These are phyloP conservation scores for Erodium maritimum DNA, from an alignment of 345 rosid species.

Conservation along the genomic window DNA sequence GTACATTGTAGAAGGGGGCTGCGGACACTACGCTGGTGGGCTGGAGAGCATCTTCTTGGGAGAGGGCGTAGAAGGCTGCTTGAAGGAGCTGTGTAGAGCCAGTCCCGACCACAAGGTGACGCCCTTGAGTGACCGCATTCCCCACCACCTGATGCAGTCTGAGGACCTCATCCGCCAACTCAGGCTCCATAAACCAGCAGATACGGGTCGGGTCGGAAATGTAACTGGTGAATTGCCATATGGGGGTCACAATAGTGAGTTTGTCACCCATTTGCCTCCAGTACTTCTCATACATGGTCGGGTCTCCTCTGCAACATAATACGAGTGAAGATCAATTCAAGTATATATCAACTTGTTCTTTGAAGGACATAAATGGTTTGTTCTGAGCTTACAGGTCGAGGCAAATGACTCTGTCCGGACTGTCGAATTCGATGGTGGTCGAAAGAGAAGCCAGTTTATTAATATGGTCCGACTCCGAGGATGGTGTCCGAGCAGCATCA, in stretches of 20 bases:
- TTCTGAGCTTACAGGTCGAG: slow-evolving; percentile 48
- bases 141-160: slow-evolving; percentile 67
- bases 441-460: no score
- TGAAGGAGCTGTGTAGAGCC: slow-evolving; percentile 86
- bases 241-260: slow-evolving; percentile 61
- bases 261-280: slow-evolving; percentile 63
- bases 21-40: slow-evolving; percentile 74
- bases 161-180: slow-evolving; percentile 45
- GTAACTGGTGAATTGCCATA: slow-evolving; percentile 84
- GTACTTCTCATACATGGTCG: slow-evolving; percentile 67
- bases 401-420: slow-evolving; percentile 34
- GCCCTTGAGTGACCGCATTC: slow-evolving; percentile 59
- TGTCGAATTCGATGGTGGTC: background rate
- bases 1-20: slow-evolving; percentile 67
- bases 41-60: slow-evolving; percentile 37
- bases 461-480: no score
- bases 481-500: no score
- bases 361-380: no score
- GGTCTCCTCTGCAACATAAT: slow-evolving; percentile 77
- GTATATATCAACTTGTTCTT: no score
- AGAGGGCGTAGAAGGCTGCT: slow-evolving; percentile 75
- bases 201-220: slow-evolving; percentile 52
- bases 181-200: slow-evolving; percentile 91
- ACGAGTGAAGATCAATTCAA: no score
- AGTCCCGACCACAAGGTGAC: slow-evolving; percentile 70